Evolutionary conservation across 2,329 filamentous ascomycete genomes (phyloP).

Genomic region (Paecilomyces sp.): DNA sequence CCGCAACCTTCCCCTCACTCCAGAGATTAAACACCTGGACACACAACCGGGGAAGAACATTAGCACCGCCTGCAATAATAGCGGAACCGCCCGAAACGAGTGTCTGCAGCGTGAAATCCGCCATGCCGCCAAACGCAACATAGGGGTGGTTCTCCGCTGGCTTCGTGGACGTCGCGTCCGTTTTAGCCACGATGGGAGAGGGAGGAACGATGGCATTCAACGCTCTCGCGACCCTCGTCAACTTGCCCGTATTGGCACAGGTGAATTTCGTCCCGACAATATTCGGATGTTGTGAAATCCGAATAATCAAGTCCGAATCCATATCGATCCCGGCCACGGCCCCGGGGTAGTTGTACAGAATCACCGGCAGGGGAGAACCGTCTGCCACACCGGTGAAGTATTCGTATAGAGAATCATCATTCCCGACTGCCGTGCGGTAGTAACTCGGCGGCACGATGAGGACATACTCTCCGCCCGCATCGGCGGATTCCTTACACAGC

Average conservation of each 20-base stretch:
- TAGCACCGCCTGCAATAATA: slow-evolving; percentile 81
- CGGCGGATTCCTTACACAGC: slow-evolving; percentile 58
- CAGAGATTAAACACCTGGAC: slow-evolving; percentile 75
- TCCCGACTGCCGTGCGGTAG: slow-evolving; percentile 65
- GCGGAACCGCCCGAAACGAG: slow-evolving; percentile 72
- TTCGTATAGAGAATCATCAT: slow-evolving; percentile 64
- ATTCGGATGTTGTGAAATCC: slow-evolving; percentile 71
- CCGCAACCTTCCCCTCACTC: slow-evolving; percentile 64
- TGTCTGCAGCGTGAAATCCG: slow-evolving; percentile 80
- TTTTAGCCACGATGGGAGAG: slow-evolving; percentile 21
- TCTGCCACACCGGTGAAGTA: slow-evolving; percentile 73
- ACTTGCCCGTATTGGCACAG: slow-evolving; percentile 82
- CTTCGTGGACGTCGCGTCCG: slow-evolving; percentile 16
- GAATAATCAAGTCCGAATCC: slow-evolving; percentile 80
- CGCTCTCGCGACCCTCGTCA: slow-evolving; percentile 71
- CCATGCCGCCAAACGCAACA: slow-evolving; percentile 84
- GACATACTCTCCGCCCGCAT: slow-evolving; percentile 70
- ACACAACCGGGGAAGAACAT: slow-evolving; percentile 78
- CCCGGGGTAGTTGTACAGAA: slow-evolving; percentile 88
- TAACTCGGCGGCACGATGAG: slow-evolving; percentile 76
- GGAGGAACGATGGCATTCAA: slow-evolving; percentile 62
- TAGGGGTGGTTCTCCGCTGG: slow-evolving; percentile 43
- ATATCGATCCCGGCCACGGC: slow-evolving; percentile 82
- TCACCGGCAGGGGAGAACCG: slow-evolving; percentile 64
- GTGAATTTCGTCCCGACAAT: slow-evolving; percentile 89